phyloP scores from a whole-genome alignment of 768 basidiomycete genomes.

The Gyrodon lividus region DNA sequence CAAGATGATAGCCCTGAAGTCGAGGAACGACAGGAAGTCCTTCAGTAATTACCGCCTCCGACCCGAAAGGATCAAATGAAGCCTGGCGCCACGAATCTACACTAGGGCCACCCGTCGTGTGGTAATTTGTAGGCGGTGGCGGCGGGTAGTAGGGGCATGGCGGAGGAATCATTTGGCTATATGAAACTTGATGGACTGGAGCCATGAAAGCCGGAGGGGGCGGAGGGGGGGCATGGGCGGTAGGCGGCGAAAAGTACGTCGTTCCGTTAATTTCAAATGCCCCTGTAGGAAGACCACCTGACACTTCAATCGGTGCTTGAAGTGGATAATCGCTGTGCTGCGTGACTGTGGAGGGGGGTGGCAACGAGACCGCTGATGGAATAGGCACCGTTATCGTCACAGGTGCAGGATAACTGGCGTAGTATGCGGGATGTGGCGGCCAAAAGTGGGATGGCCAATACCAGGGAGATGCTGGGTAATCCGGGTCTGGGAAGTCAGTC shows the following conservation, averaged over 20 bases:
- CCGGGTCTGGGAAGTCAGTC: constrained; percentile 8
- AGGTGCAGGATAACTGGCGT: constrained; percentile 27
- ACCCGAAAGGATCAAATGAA: constrained; percentile 23
- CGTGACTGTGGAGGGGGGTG: not conserved
- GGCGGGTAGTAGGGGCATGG: constrained; percentile 11
- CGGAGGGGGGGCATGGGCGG: not conserved
- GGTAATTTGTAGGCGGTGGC: not conserved
- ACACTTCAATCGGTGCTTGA: not conserved
- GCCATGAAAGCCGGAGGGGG: constrained; percentile 6
- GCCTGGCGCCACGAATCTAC: not conserved
- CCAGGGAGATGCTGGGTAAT: not conserved
- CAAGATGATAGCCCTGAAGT: constrained; percentile 5
- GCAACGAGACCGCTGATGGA: not conserved
- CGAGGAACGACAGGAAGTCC: constrained; percentile 14
- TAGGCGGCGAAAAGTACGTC: constrained; percentile 24
- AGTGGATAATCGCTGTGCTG: constrained; percentile 2
- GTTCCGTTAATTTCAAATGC: constrained; percentile 29
- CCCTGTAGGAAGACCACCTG: constrained; percentile 10
- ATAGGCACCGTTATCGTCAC: constrained; percentile 9
- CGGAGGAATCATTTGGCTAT: constrained; percentile 3
- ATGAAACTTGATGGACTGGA: constrained; percentile 7
- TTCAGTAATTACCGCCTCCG: constrained; percentile 9
- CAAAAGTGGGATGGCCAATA: constrained; percentile 17
- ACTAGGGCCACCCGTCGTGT: not conserved
- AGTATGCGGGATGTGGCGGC: constrained; percentile 26